Evolutionary conservation across 2,329 filamentous ascomycete genomes (phyloP), one percentile per base, ranked within the genome.

Genomic region (Allantophomopsis lycopodina): DNA sequence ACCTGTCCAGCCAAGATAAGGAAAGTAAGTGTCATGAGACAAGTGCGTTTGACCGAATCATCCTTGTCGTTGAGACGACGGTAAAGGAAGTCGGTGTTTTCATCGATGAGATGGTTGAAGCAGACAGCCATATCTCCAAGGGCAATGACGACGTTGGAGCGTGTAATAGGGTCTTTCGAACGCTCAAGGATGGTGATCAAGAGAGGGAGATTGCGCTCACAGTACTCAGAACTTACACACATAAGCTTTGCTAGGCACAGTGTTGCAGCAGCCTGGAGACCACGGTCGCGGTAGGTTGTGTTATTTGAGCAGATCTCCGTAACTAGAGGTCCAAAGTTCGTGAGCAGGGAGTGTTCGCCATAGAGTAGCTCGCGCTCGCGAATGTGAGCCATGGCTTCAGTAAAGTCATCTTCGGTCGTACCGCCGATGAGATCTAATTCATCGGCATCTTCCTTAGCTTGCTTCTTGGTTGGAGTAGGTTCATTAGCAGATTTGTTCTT

Each of bases 81-180:
- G 61, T 98, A 98, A 33, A 98, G 62, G 66, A 96, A 98, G 57
- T 98, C 91, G 0, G 91, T 98, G 60, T 98, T 96, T 62, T 98
- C 93, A 55, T 98, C 93, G 50, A 98, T 95, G 37, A 98, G 74
- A 55, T 98, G 91, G 56, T 98, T 98, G 71, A 98, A 98, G 71
- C 88, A 95, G 16, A 98, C 91, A 0, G 93, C 93, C 91, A 98
- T 98, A 56, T 98, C 91, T 32, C 91, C 91, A 0, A 98, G 76
- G 0, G 91, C 89, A 50, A 98, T 94, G 14, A 98, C 93, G 8
- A 93, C 85, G 55, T 98, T 98, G 51, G 85, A 94, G 38, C 91
- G 80, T 32, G 94, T 89, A 14, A 88, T 94, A 1, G 93, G 83
- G 52, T 95, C 86, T 23, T 85, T 76, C 2, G 87, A 95, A 21